A percentile compares a stretch with the other conserved stretches of the same genome.
phyloP scores from a whole-genome alignment of 768 basidiomycete species.

The Termitomyces bulborhizus region DNA sequence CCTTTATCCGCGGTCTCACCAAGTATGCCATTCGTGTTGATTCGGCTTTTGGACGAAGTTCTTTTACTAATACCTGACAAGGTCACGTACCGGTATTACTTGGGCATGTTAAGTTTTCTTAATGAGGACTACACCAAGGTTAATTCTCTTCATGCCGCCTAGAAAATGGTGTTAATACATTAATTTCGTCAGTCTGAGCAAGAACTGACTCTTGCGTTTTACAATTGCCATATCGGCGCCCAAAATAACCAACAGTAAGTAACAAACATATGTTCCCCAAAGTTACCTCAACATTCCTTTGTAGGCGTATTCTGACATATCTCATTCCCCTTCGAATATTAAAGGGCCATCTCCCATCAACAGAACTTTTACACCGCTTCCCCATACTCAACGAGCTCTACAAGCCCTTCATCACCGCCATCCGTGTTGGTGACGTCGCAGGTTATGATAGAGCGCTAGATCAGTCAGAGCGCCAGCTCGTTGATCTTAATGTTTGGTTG shows the following conservation, averaged over 20 bases:
- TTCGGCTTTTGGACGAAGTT: background rate
- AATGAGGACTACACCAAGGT: conserved; percentile 89
- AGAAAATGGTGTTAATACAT: background rate
- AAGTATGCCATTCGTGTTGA: conserved; percentile 38
- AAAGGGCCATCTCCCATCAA: conserved; percentile 79
- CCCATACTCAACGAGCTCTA: conserved; percentile 70
- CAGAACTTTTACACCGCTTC: conserved; percentile 63
- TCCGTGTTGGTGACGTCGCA: conserved; percentile 68
- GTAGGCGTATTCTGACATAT: conserved; percentile 85
- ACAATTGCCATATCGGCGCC: conserved; percentile 68
- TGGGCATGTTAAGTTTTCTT: conserved; percentile 91
- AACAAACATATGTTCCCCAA: background rate
- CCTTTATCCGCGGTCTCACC: conserved; percentile 78
- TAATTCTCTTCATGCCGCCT: background rate
- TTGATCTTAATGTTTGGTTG: conserved; percentile 85
- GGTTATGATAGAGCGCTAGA: conserved; percentile 80
- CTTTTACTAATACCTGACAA: conserved; percentile 25
- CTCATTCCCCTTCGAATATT: conserved; percentile 86
- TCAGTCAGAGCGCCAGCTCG: conserved; percentile 60
- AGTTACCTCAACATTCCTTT: background rate
- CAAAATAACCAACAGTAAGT: conserved; percentile 79
- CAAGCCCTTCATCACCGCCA: conserved; percentile 74
- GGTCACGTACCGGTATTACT: conserved; percentile 93
- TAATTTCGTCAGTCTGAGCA: conserved; percentile 58
- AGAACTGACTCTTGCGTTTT: conserved; percentile 82